Percentiles rank a stretch among this genome's conserved stretches.
phyloP scores from a whole-genome alignment of 208 protist species.

The Trypanosoma mega region DNA sequence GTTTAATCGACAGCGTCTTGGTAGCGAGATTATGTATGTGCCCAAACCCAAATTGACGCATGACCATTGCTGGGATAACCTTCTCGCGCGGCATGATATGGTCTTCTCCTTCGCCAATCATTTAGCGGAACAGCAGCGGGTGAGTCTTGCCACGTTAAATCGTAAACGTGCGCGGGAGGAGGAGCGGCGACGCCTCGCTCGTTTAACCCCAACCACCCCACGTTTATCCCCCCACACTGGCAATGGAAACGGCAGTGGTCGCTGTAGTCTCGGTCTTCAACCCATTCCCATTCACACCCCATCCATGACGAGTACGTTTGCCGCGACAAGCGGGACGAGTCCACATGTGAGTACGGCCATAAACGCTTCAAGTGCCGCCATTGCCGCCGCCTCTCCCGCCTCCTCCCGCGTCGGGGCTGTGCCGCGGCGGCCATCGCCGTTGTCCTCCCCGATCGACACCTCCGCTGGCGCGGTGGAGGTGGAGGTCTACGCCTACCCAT shows the following conservation, averaged over 20 bases:
- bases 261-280: slow-evolving; percentile 19
- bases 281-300: slow-evolving; percentile 9
- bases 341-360: too few relatives aligned
- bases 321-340: too few relatives aligned
- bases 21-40: background rate
- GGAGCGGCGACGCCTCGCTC: slow-evolving; percentile 11
- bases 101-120: slow-evolving; percentile 22
- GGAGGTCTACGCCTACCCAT: slow-evolving; percentile 41
- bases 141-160: background rate
- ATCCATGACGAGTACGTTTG: too few relatives aligned
- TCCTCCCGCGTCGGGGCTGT: background rate
- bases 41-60: background rate
- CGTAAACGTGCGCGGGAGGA: slow-evolving; percentile 27
- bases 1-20: background rate
- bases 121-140: slow-evolving; percentile 13
- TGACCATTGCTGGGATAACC: slow-evolving; percentile 23
- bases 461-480: background rate
- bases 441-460: background rate
- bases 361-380: slow-evolving; percentile 1
- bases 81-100: slow-evolving; percentile 26
- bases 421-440: background rate
- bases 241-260: slow-evolving; percentile 6
- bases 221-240: background rate
- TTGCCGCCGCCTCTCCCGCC: background rate
- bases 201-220: slow-evolving; percentile 13